Conservation (phyloP, 768 basidiomycete genomes). For the Calocybe cyanea region DNA sequence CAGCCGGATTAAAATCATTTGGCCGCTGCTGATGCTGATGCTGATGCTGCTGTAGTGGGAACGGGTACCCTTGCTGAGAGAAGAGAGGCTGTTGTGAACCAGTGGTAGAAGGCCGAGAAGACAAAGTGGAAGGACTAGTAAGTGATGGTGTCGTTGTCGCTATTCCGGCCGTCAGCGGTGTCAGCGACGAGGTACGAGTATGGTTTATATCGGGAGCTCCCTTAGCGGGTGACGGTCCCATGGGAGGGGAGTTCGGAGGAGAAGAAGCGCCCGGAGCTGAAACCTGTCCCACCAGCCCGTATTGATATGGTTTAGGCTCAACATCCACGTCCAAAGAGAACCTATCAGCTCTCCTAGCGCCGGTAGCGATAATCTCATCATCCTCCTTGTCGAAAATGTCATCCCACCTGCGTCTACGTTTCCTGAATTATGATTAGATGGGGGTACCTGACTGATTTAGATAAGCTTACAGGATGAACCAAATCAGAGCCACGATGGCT, state of each 20-base stretch:
- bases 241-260: slow-evolving; percentile 33
- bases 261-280: slow-evolving; percentile 26
- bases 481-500: slow-evolving; percentile 39
- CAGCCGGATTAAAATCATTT: slow-evolving; percentile 2
- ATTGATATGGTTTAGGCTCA: slow-evolving; percentile 57
- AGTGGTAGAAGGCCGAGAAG: slow-evolving; percentile 43
- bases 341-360: slow-evolving; percentile 21
- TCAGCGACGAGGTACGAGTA: slow-evolving; percentile 22
- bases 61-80: slow-evolving; percentile 14
- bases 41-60: slow-evolving; percentile 2
- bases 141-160: slow-evolving; percentile 20
- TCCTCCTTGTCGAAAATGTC: slow-evolving; percentile 49
- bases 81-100: slow-evolving; percentile 35
- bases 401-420: slow-evolving; percentile 43
- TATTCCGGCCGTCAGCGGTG: slow-evolving; percentile 24
- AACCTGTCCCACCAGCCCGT: slow-evolving; percentile 55
- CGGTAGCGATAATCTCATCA: slow-evolving; percentile 20
- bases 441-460: slow-evolving; percentile 3
- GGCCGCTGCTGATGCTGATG: slow-evolving; percentile 15
- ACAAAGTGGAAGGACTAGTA: slow-evolving; percentile 18
- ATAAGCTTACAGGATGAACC: slow-evolving; percentile 45
- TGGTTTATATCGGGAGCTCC: slow-evolving; percentile 12
- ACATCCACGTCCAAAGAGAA: slow-evolving; percentile 29
- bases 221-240: slow-evolving; percentile 15
- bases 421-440: slow-evolving; percentile 27